Base-by-base conservation (phyloP, 2,329 filamentous ascomycete species). In the Ceratocystis cubensis region DNA sequence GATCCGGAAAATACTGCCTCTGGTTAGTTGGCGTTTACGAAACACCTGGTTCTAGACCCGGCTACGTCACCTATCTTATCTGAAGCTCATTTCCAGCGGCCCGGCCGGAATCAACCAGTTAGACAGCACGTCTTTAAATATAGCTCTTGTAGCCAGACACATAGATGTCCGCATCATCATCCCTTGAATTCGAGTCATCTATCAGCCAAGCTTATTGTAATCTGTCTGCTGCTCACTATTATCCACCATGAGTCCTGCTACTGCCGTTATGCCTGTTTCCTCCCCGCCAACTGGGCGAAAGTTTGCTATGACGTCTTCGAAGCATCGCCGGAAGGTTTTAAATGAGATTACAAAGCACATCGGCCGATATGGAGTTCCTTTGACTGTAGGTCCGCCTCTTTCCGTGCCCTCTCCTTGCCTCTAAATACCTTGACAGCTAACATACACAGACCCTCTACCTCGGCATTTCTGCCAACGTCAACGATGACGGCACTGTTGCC, bases 391-490 rank as follows among this genome's bases (percentile, higher is more conserved):
- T 10, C 33, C 33, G 10, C 22, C 20, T 15, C 6, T 56, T 30
- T 20, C n/a, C 7, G 10, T 13, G 50, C 50, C 10, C 4, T 25
- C 28, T 13, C 2, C 3, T 22, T 20, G 2, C 20, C 46, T 15
- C 61, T 28, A 45, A 7, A 2, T 45, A 28, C 28, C 15, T 6
- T 44, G 33, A 10, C 20, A 5, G 30, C 64, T 44, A 61, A 37
- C 22, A 33, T 48, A 13, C 22, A 48, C 50, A 84, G 82, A 80
- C 80, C 5, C 78, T 88, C 61, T 89, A 82, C 70, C 74, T 84
- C 53, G 86, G 86, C 65, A 81, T 88, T 44, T 84, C 86, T 2
- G 82, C 82, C 50, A 76, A 81, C 61, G 76, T 80, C 61, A 74
- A 77, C 1, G 77, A 82, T 41, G 77, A 82, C 67, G 76, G 78